These are phyloP conservation scores for Aspergillus fumigatiaffinis DNA, from an alignment of 2,329 filamentous ascomycete species.

Conservation along the genomic window DNA sequence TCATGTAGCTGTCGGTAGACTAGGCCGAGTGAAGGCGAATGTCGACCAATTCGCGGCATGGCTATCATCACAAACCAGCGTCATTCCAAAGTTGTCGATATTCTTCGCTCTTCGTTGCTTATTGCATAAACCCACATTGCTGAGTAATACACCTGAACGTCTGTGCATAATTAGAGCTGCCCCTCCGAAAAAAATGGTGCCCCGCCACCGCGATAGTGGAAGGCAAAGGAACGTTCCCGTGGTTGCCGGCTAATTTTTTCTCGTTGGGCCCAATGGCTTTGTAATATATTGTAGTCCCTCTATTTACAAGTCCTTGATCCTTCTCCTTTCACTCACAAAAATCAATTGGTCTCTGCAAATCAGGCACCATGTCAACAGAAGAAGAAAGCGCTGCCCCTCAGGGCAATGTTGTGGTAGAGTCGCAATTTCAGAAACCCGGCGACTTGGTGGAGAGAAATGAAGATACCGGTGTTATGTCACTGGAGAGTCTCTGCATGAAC, in stretches of 20 bases:
- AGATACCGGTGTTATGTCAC: constrained; percentile 41
- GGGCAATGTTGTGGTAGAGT: constrained; percentile 18
- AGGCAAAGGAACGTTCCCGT: constrained; percentile 31
- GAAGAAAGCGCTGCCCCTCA: constrained; percentile 12
- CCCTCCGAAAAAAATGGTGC: constrained; percentile 24
- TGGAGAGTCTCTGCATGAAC: constrained; percentile 81
- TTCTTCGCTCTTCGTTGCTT: background rate
- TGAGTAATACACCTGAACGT: constrained; percentile 18
- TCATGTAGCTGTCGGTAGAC: background rate
- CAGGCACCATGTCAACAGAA: constrained; percentile 24
- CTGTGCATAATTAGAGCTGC: constrained; percentile 6
- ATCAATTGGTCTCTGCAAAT: background rate
- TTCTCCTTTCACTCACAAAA: background rate
- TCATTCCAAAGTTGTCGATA: background rate
- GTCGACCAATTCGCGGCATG: background rate
- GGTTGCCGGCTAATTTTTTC: constrained; percentile 18
- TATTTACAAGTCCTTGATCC: background rate
- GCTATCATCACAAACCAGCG: background rate
- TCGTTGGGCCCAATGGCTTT: constrained; percentile 7
- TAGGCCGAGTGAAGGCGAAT: background rate
- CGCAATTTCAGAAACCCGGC: constrained; percentile 37
- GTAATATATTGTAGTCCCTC: background rate
- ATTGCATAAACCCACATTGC: constrained; percentile 15
- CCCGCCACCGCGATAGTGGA: constrained; percentile 22
- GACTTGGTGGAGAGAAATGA: constrained; percentile 38